Evolutionary conservation across 805 yeast species (phyloP), one percentile per base, ranked within the genome.

Genomic region (Tetrapisispora fleetii): DNA sequence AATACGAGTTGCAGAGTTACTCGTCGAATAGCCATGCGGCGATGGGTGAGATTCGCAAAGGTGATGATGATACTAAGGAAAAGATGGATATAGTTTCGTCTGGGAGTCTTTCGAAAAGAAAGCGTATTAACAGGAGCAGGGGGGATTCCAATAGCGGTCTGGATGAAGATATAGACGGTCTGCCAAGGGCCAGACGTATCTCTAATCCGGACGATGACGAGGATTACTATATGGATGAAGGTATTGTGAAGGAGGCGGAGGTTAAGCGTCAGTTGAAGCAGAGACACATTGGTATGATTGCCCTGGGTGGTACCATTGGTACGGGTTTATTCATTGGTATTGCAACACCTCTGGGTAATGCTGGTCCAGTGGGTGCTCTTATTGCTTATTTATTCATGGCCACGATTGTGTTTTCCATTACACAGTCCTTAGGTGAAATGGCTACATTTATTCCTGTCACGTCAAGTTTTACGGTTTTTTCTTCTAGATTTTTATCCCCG

Each of bases 291-390:
- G 73, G 83, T 32, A 82, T 83, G 88, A 78, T 83, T 56, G 87
- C 89, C 43, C 70, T 83, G 19, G 91, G 90, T 52, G 90, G 89
- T 52, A 80, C 89, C 33, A 82, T 84, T 52, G 90, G 90, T 58
- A 82, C 89, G 2, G 90, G 90, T 63, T 70, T 83, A 38, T 81
- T 83, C 70, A 78, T 84, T 43, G 80, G 85, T 60, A 75, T 82
- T 38, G 72, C 80, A 5, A 59, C 73, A 3, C 80, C 85, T 2
- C 59, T 83, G 30, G 55, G 65, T 2, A 58, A 68, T 32, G 80
- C 85, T 16, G 91, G 91, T 21, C 90, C 90, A 1, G 89, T 79
- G 11, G 77, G 78, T 46, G 69, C 85, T 4, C 65, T 84, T 27
- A 78, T 84, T 43, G 75, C 86, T 2, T 84, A 79, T 57, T 44